Base-by-base conservation (phyloP, 2,329 filamentous ascomycete genomes). In the Pochonia chlamydosporia region DNA sequence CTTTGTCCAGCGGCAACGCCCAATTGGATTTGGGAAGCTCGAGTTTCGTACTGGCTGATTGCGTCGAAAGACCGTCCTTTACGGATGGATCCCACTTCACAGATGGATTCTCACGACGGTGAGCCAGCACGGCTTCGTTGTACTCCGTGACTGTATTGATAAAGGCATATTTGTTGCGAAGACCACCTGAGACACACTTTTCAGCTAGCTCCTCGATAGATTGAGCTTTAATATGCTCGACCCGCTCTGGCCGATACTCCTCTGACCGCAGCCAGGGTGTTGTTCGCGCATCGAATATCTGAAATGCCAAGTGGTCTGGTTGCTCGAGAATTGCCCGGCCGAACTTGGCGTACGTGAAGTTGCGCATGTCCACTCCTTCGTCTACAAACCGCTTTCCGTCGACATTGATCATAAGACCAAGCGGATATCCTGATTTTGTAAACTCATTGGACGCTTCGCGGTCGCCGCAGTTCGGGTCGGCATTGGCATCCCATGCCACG, bases 281-380 rank as follows among this genome's bases (percentile, higher is more conserved):
- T 0, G 67, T 71, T 13, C 72, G 61, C 0, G 70, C 63, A 54
- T 86, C 83, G 78, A 80, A 87, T 1, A 86, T 59, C 58, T 87
- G 82, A 54, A 84, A 87, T 0, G 79, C 82, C 8, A 75, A 59
- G 5, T 77, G 71, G 0, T 71, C 70, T 0, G 80, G 78, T 54
- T 86, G 82, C 13, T 66, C 61, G 16, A 85, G 64, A 41, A 87
- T 84, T 9, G 75, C 79, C 13, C 72, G 65, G 1, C 83, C 82
- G 54, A 85, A 84, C 54, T 76, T 76, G 23, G 82, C 83, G 54
- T 86, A 86, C 0, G 82, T 86, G 56, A 79, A 85, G 57, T 86
- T 86, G 3, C 82, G 69, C 52, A 85, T 60, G 53, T 86, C 82
- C 8, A 78, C 55, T 0, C 82, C 83, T 56, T 87, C 83, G 54